phyloP scores from a whole-genome alignment of 306 rosid species.

The Quercus parvula region DNA sequence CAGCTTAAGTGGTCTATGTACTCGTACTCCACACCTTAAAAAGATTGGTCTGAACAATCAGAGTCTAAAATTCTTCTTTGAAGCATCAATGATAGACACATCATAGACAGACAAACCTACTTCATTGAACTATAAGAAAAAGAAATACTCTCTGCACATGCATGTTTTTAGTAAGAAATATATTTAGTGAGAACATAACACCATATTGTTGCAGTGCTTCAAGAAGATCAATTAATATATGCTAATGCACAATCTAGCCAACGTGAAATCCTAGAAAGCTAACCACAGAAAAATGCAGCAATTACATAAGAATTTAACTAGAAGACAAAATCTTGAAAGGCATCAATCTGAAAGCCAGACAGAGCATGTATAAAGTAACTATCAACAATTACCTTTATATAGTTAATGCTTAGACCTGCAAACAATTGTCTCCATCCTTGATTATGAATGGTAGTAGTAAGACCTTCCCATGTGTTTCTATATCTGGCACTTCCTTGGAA shows the following conservation, averaged over 20 bases:
- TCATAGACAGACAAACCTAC: not conserved
- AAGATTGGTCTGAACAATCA: not conserved
- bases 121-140: not conserved
- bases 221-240: not conserved
- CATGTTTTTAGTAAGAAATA: not conserved
- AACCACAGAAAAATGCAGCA: not conserved
- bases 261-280: not conserved
- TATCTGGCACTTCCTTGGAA: slow-evolving; percentile 46
- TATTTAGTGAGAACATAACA: not conserved
- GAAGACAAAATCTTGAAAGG: not conserved
- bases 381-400: slow-evolving; percentile 70
- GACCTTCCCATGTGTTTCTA: slow-evolving; percentile 66
- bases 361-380: not conserved
- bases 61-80: not conserved
- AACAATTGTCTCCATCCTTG: slow-evolving; percentile 94
- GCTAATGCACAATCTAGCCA: not conserved
- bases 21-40: not conserved
- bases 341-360: not conserved
- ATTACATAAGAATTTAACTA: not conserved
- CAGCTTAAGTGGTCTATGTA: not conserved
- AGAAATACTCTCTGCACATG: not conserved
- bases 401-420: slow-evolving; percentile 91
- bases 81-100: not conserved
- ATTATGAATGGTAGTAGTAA: slow-evolving; percentile 49
- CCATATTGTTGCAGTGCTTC: not conserved